A percentile compares a stretch with the other conserved stretches of the same genome.
phyloP scores from a whole-genome alignment of 805 yeast genomes.

The Metschnikowia henanensis region DNA sequence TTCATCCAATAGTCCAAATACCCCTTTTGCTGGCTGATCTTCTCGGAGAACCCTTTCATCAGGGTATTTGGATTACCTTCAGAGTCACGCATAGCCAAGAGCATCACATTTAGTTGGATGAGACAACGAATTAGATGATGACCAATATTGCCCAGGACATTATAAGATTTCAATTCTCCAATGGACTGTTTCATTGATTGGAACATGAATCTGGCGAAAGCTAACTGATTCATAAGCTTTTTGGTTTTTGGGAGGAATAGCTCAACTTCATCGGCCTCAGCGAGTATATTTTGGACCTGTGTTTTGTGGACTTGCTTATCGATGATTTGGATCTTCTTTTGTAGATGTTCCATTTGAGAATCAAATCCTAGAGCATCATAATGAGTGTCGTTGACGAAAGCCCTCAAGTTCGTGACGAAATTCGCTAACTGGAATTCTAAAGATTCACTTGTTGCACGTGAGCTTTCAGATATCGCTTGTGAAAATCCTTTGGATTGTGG shows the following conservation, averaged over 20 bases:
- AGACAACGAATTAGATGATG: constrained; percentile 1
- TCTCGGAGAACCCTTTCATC: not conserved
- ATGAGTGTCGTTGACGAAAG: not conserved
- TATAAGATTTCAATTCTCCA: not conserved
- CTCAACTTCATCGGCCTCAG: not conserved
- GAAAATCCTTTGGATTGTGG: no score
- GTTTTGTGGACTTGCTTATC: not conserved
- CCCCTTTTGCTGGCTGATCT: not conserved
- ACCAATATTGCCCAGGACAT: not conserved
- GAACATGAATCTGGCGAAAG: constrained; percentile 1
- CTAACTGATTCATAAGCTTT: not conserved
- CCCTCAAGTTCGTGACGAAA: not conserved
- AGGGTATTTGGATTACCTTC: not conserved
- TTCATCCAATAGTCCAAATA: not conserved
- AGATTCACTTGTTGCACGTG: not conserved
- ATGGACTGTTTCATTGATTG: not conserved
- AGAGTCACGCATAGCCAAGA: not conserved
- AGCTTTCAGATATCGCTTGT: no score
- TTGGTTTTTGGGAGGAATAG: not conserved
- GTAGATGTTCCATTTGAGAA: not conserved
- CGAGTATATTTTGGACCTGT: not conserved
- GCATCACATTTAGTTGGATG: not conserved
- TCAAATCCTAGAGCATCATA: not conserved
- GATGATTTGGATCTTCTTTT: not conserved
- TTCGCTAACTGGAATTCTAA: not conserved